These are phyloP conservation scores for Ceratocystiopsis sp. DNA, from an alignment of 2,329 filamentous ascomycete genomes.

Conservation along the genomic window DNA sequence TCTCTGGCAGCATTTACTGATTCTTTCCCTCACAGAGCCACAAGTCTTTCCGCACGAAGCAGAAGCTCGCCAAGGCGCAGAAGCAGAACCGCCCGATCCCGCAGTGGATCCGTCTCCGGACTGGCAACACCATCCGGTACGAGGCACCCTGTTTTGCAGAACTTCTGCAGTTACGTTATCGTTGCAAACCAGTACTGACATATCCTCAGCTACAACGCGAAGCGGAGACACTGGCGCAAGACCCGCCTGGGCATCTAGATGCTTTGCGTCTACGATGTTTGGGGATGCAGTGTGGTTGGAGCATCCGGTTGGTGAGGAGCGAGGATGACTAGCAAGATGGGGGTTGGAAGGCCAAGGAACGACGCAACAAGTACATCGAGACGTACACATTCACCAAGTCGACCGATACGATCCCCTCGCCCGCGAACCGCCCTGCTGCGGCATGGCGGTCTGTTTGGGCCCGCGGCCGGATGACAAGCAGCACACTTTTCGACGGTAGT, in stretches of 20 bases:
- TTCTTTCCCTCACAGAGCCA: conserved; percentile 51
- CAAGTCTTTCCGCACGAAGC: conserved; percentile 99
- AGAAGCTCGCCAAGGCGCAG: conserved; percentile 99
- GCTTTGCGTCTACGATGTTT: conserved; percentile 6
- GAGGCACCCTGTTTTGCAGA: conserved; percentile 16
- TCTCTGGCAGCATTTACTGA: conserved; percentile 3
- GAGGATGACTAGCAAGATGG: neutral
- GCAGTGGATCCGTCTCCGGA: conserved; percentile 98
- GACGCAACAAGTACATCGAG: too few species aligned
- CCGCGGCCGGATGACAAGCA: too few species aligned
- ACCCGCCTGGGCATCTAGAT: conserved; percentile 95
- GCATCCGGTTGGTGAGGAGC: conserved; percentile 1
- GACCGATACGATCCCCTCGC: too few species aligned
- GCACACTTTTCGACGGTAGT: too few species aligned
- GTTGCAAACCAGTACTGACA: neutral
- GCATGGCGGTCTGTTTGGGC: too few species aligned
- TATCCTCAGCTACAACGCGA: conserved; percentile 83
- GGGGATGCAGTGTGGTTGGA: too few species aligned
- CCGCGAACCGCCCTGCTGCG: too few species aligned
- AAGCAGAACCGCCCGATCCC: conserved; percentile 99
- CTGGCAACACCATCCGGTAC: conserved; percentile 99
- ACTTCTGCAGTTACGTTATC: too few species aligned
- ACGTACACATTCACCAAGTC: too few species aligned
- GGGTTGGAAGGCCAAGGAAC: too few species aligned
- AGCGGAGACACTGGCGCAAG: conserved; percentile 99